Base-by-base conservation (phyloP, 495 filamentous ascomycete species). In the Patellaria atrata region DNA sequence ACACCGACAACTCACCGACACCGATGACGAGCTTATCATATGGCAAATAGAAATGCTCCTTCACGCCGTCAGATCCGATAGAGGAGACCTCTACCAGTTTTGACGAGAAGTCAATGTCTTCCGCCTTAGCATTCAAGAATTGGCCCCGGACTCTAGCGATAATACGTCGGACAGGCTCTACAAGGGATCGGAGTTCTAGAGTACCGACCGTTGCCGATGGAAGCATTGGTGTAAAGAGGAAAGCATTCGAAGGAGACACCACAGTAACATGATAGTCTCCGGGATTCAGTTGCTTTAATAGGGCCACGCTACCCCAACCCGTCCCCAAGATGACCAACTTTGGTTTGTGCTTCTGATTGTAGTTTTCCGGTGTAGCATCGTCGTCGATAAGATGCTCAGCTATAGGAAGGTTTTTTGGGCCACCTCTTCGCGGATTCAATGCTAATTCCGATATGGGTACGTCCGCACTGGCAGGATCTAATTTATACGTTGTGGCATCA, bases 11-110 rank as follows among this genome's bases (percentile, higher is more conserved):
- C 70, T 39, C 59, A 77, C 74, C 89, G 35, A 94, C 86, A 37
- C 74, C 86, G 47, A 99, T 65, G 13, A 99, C 83, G n/a, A 99
- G 65, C 62, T 99, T 99, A 53, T 99, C 91, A 47, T 99, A 99
- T 0, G 91, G 91, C 1, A 99, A 60, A 62, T 99, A 99, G 59
- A 99, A 96, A 24, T 70, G 63, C 40, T 73, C 62, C 47, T 71
- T 69, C 28, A 79, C 58, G 7, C 89, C 89, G 39, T 63, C 59
- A n/a, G 67, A 56, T 40, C 82, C 74, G 4, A 61, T 62, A 48
- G 91, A 81, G 1, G 74, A 70, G 4, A 94, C 64, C 56, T 99
- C 91, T 1, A 99, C 74, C 32, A 99, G 57, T 50, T 91, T 91
- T 43, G 79, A 67, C 0, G 82, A 86, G 48, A 96, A 89, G 27